Base-by-base conservation (phyloP, 2,329 filamentous ascomycete species). In the Colletotrichum lini region DNA sequence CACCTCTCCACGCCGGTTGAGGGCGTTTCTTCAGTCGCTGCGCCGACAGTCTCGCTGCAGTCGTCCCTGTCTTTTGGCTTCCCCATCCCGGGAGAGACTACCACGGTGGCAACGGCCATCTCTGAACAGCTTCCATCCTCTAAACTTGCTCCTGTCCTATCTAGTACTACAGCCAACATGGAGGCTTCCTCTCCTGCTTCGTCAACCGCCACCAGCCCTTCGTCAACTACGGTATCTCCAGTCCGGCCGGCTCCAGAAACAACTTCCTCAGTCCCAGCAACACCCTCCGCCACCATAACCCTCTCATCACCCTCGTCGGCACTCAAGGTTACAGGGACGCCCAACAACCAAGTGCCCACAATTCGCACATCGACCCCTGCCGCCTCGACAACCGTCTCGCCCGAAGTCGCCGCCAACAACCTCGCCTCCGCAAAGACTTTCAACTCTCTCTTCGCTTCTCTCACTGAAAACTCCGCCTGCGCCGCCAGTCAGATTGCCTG, bases 391-490 rank as follows among this genome's bases (percentile, higher is more conserved):
- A 83, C 82, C 2, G 81, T 88, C 4, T 76, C 83, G 1, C 76
- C 85, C 1, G 78, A 80, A 9, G 77, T 81, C 3, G 84, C 86
- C 63, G 82, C 82, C 2, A 78, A 77, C 64, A 88, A 88, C 73
- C 80, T 90, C 23, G 80, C 80, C 12, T 74, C 80, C 45, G 85
- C 86, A 12, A 78, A 80, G 50, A 68, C 78, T 3, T 84, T 87
- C 75, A 91, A 91, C 77, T 73, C 79, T 12, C 72, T 85, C 30
- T 89, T 87, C 72, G 80, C 81, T 35, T 77, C 74, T 1, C 78
- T 88, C 44, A 85, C 83, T 0, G 79, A 82, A 7, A 73, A 84
- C 23, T 85, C 86, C 3, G 81, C 85, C 61, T 91, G 89, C 75
- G 76, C 74, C 0, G 64, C 76, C 1, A 81, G 80, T 35, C 85